Base-by-base conservation (phyloP, 768 basidiomycete genomes). In the Mycena rebaudengoi region DNA sequence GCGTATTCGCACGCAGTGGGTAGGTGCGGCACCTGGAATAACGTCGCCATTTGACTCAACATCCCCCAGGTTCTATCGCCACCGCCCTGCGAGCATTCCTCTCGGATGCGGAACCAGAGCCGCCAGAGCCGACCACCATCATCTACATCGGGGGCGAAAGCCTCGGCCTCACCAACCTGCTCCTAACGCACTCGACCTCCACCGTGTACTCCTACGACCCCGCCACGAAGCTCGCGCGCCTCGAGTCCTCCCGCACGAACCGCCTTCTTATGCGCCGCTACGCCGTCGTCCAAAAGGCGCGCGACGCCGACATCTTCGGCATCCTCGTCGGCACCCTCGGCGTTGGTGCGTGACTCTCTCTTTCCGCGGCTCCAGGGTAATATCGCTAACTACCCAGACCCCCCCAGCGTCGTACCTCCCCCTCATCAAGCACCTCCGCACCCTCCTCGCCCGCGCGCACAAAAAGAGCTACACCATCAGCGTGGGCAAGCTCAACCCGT, bases 401-500 rank as follows among this genome's bases (percentile, higher is more conserved):
- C 46, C 33, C 41, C 18, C 67, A 95, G 92, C 91, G 0, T 91
- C 90, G 0, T 98, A 98, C 67, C 86, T 96, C 1, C 90, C 94
- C 1, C 82, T 98, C 5, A 91, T 99, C 62, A 82, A 85, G 0
- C 89, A 94, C 68, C 83, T 99, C n/a, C 91, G 97, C 7, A 73
- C 78, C 16, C 79, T 91, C 10, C 84, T 99, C 50, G 74, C 82
- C 1, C 82, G 80, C 37, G 83, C 87, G 1, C 86, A 85, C 62
- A 97, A 96, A 79, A 99, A 99, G 75, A 88, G 87, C 64, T 99
- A 99, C 77, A 98, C 97, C 2, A 88, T 99, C 68, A 92, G 89
- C 54, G 96, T 99, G 0, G 97, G 98, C 35, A 95, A 97, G 76
- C 85, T 98, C 46, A 98, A 94, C 69, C 96, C 98, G 0, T 86